These are phyloP conservation scores for Leccinum longicurvipes DNA, from an alignment of 768 basidiomycete species.

Conservation along the genomic window DNA sequence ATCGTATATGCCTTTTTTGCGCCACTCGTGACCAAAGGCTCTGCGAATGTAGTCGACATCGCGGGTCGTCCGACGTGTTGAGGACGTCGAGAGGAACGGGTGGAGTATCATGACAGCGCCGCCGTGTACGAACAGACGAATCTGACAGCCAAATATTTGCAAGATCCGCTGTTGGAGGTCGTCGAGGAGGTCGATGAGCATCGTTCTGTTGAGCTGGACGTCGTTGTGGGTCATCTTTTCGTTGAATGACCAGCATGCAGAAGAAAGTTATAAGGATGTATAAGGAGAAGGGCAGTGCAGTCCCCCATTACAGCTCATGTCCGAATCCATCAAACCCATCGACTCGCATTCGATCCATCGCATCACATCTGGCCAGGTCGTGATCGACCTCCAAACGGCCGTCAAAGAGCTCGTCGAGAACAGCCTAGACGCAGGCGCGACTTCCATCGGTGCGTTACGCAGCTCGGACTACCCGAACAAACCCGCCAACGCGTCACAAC, in stretches of 20 bases:
- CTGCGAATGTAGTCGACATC: conserved; percentile 69
- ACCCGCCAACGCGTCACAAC: neutral
- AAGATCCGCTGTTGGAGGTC: conserved; percentile 51
- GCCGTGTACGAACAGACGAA: conserved; percentile 66
- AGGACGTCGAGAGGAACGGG: conserved; percentile 36
- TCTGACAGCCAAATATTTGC: conserved; percentile 44
- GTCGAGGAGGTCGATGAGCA: conserved; percentile 45
- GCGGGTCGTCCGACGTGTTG: conserved; percentile 50
- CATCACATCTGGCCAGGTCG: conserved; percentile 93
- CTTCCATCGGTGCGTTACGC: conserved; percentile 63
- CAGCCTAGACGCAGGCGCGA: conserved; percentile 89
- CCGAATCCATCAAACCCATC: conserved; percentile 50
- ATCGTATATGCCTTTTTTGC: conserved; percentile 43
- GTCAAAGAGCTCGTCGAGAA: conserved; percentile 98
- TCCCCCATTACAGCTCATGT: neutral
- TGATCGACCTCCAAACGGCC: conserved; percentile 88
- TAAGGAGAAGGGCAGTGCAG: neutral
- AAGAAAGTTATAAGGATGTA: too few relatives aligned
- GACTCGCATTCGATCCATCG: conserved; percentile 77
- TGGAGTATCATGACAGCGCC: conserved; percentile 76
- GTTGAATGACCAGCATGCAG: neutral
- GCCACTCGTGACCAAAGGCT: conserved; percentile 56
- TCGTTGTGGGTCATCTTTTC: conserved; percentile 35
- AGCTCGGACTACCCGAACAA: conserved; percentile 1
- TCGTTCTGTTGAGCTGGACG: conserved; percentile 27